Conservation (phyloP, 139 green algal genomes). For the Zygnema cylindricum region DNA sequence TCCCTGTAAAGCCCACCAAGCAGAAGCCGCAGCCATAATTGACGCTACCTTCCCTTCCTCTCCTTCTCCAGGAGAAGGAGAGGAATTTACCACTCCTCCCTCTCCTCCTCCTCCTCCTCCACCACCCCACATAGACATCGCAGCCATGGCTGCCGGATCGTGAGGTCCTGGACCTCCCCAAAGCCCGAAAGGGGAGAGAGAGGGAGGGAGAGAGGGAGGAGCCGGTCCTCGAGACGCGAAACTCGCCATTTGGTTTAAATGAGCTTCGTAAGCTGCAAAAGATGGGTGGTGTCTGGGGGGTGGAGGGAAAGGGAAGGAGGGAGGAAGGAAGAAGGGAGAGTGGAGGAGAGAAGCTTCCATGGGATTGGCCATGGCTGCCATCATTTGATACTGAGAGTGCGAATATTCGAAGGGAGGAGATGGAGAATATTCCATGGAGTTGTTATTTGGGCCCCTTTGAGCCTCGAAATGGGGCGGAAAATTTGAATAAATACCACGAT, state of each 20-base stretch:
- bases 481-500: too few species aligned
- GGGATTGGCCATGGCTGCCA: too few species aligned
- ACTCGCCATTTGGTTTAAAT: too few species aligned
- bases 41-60: not conserved
- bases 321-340: not conserved
- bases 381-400: too few species aligned
- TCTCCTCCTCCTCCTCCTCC: not conserved
- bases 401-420: too few species aligned
- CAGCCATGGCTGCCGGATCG: not conserved
- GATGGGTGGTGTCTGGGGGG: not conserved
- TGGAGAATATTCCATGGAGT: too few species aligned
- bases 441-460: too few species aligned
- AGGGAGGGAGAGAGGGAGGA: too few species aligned
- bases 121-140: not conserved
- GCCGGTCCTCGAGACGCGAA: too few species aligned
- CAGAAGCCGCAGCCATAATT: not conserved
- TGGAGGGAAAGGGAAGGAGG: not conserved
- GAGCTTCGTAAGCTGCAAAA: not conserved
- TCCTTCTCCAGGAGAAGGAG: not conserved
- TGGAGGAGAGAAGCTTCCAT: too few species aligned
- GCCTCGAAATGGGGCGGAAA: too few species aligned
- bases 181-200: not conserved
- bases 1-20: conserved; percentile 4
- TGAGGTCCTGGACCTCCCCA: not conserved
- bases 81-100: too few species aligned